Conservation (phyloP, 2,329 filamentous ascomycete species). For the Arachnomyces sp. region DNA sequence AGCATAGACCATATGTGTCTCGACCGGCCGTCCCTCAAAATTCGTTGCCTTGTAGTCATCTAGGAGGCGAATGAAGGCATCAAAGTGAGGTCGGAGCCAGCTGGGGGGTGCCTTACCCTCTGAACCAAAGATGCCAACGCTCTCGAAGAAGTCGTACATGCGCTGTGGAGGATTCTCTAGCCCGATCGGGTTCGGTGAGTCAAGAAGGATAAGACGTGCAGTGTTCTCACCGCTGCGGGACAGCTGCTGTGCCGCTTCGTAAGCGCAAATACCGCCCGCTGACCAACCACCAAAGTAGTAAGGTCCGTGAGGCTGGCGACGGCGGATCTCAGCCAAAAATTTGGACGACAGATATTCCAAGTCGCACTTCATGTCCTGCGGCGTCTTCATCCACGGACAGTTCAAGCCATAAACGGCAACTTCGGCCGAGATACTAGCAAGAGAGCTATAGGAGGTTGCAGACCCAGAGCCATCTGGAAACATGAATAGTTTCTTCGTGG, state of each 20-base stretch:
- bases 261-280: constrained; percentile 49
- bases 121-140: constrained; percentile 41
- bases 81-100: constrained; percentile 47
- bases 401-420: constrained; percentile 52
- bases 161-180: constrained; percentile 59
- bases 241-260: constrained; percentile 44
- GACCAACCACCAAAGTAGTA: constrained; percentile 51
- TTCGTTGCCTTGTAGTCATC: constrained; percentile 35
- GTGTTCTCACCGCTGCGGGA: constrained; percentile 43
- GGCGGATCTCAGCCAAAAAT: constrained; percentile 63
- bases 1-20: not conserved
- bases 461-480: constrained; percentile 45
- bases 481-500: constrained; percentile 30
- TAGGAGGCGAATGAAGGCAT: constrained; percentile 42
- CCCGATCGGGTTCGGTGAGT: constrained; percentile 52
- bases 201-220: constrained; percentile 45
- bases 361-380: constrained; percentile 57
- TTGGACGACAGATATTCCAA: constrained; percentile 58
- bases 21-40: constrained; percentile 3
- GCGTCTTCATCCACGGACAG: constrained; percentile 64
- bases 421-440: constrained; percentile 35
- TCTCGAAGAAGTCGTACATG: constrained; percentile 44
- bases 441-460: constrained; percentile 33
- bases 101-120: constrained; percentile 37
- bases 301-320: constrained; percentile 59